Percentiles rank a stretch among this genome's conserved stretches.
Evolutionary conservation across 169 alveolate genomes (phyloP).

Genomic region (Eimeria necatrix): DNA sequence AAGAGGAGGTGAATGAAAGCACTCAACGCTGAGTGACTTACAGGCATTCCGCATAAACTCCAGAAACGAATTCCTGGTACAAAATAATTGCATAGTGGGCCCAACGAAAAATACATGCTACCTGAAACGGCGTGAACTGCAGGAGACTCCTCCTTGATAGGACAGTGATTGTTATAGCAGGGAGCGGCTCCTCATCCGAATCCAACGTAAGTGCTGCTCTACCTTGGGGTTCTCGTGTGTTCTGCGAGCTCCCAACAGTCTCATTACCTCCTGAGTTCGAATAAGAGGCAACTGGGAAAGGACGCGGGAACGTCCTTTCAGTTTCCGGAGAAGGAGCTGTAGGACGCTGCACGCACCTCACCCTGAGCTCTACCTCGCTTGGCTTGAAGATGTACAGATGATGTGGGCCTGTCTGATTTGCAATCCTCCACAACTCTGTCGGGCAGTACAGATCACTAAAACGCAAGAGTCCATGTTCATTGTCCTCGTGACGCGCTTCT

Average conservation of each 20-base stretch:
- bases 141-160: conserved; percentile 14
- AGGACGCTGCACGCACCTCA: conserved; percentile 67
- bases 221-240: neutral
- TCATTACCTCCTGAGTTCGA: neutral
- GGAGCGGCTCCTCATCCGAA: conserved; percentile 36
- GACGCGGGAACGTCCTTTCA: conserved; percentile 32
- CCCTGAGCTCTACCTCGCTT: conserved; percentile 60
- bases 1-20: neutral
- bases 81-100: conserved; percentile 36
- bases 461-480: neutral
- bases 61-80: conserved; percentile 67
- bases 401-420: conserved; percentile 10
- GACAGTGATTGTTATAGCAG: conserved; percentile 10
- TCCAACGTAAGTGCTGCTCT: neutral
- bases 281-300: neutral
- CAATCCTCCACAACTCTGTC: conserved; percentile 33
- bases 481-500: neutral
- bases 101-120: conserved; percentile 62
- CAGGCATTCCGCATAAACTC: conserved; percentile 73
- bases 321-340: conserved; percentile 8
- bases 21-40: conserved; percentile 1
- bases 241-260: neutral
- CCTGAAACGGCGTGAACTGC: conserved; percentile 59
- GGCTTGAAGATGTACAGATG: conserved; percentile 62
- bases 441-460: conserved; percentile 72